Evolutionary conservation across 345 rosid species (phyloP).

Genomic region (Excoecaria cochinchinensis): DNA sequence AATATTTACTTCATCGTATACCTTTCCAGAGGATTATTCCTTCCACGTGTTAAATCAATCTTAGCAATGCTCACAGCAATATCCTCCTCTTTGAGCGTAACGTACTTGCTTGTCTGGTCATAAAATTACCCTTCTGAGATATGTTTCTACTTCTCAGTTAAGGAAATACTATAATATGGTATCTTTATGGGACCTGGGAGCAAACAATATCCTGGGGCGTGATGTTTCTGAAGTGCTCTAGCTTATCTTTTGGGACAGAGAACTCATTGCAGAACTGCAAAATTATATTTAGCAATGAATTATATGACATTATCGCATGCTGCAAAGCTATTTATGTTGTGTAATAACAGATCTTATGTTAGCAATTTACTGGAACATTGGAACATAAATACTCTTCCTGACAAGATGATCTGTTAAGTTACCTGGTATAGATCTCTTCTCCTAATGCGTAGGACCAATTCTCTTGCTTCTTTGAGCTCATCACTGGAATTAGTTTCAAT

Average conservation of each 20-base stretch:
- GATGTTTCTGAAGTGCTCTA: slow-evolving; percentile 42
- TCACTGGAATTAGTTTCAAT: slow-evolving; percentile 15
- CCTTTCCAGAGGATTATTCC: slow-evolving; percentile 44
- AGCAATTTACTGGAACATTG: neutral
- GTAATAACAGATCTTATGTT: neutral
- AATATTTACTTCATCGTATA: slow-evolving; percentile 18
- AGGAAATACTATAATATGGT: neutral
- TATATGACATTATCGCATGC: neutral
- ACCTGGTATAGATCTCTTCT: slow-evolving; percentile 34
- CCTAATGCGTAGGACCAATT: slow-evolving; percentile 23
- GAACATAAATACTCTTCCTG: neutral
- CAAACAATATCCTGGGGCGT: slow-evolving; percentile 52
- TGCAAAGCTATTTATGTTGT: neutral
- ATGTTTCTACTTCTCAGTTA: slow-evolving; percentile 9
- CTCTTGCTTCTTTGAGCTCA: slow-evolving; percentile 32
- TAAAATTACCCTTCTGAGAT: slow-evolving; percentile 17
- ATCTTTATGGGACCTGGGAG: slow-evolving; percentile 38
- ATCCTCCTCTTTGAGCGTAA: slow-evolving; percentile 48
- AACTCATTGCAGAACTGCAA: slow-evolving; percentile 52
- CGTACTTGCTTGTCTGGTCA: slow-evolving; percentile 26
- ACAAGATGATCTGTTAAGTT: neutral
- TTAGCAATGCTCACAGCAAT: slow-evolving; percentile 39
- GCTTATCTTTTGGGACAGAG: slow-evolving; percentile 43
- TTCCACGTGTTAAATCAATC: slow-evolving; percentile 54
- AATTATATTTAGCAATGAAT: neutral